Conservation (phyloP, 306 rosid genomes). For the Senna siamea region DNA sequence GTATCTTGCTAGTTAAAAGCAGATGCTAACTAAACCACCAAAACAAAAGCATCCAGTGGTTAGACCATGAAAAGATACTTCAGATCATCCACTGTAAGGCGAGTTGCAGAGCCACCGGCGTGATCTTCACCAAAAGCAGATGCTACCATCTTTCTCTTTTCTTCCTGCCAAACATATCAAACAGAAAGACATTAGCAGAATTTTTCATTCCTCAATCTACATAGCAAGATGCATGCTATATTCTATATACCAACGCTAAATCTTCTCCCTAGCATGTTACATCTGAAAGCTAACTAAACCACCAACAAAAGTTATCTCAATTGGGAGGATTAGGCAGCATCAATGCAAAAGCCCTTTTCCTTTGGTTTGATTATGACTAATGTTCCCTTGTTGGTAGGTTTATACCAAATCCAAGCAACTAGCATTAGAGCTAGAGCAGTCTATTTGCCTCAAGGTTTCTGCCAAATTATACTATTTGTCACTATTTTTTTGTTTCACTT, state of each 20-base stretch:
- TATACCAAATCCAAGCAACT: background rate
- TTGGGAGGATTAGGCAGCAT: no score
- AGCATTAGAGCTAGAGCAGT: background rate
- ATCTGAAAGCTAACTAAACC: no score
- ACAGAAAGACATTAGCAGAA: slow-evolving; percentile 35
- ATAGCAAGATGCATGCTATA: background rate
- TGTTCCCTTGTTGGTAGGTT: background rate
- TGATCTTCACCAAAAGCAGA: slow-evolving; percentile 98
- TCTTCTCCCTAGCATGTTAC: background rate
- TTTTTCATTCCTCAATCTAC: background rate
- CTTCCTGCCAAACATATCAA: slow-evolving; percentile 67
- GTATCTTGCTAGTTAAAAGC: background rate
- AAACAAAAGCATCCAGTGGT: slow-evolving; percentile 28
- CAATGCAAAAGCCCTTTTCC: background rate
- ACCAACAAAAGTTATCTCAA: no score
- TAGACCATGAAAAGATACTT: slow-evolving; percentile 94
- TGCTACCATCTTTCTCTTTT: slow-evolving; percentile 96
- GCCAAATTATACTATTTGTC: no score
- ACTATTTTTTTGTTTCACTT: background rate
- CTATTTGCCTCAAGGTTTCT: background rate
- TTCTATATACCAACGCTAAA: background rate
- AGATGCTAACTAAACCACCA: background rate
- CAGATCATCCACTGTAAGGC: slow-evolving; percentile 93
- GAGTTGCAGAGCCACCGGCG: slow-evolving; percentile 67
- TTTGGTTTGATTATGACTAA: background rate